Evolutionary conservation across 2,329 filamentous ascomycete species (phyloP), one percentile per base, ranked within the genome.

Genomic region (Xenosphaeropsis pyriputrescens): DNA sequence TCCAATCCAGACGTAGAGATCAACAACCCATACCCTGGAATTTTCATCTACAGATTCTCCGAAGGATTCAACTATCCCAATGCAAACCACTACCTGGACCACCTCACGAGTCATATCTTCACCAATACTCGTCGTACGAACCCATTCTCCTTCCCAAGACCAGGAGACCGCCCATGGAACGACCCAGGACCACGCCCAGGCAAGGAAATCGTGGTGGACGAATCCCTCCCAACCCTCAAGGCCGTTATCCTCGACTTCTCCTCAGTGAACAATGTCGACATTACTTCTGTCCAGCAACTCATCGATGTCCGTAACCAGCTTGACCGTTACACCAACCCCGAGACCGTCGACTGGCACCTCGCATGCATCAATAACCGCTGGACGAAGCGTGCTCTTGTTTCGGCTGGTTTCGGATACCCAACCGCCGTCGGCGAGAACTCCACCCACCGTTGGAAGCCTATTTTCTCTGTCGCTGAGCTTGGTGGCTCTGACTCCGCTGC

Each of bases 11-110:
- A 79, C 18, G 68, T 96, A 34, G 70, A 80, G 9, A 66, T 93
- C n/a, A 68, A 83, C 43, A 75, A 75, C 39, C 88, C 91, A 1
- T 85, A 91, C 50, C 89, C 89, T 0, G 91, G 91, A 37, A 72
- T 98, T 47, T 93, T 96, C 60, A 93, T 96, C 52, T 96, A 93
- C 63, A 78, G 89, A 33, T 95, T 94, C 58, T 77, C 82, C 0
- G 89, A 96, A 61, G 85, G 88, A 32, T 94, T 93, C 68, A 93
- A 91, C 60, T 98, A 96, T 52, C 85, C 89, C 42, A 98, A 94
- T 49, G 86, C 86, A 15, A 85, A 85, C 51, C 79, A 85, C 55
- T 86, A 93, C 45, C 73, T 94, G 40, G 86, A 95, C 51, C 74
- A 85, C 51, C 67, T 93, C 36, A 72, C 75, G 2, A 60, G 68